A percentile compares a stretch with the other conserved stretches of the same genome.
Evolutionary conservation across 805 yeast genomes (phyloP).

Genomic region (Cyberlindnera veronae): DNA sequence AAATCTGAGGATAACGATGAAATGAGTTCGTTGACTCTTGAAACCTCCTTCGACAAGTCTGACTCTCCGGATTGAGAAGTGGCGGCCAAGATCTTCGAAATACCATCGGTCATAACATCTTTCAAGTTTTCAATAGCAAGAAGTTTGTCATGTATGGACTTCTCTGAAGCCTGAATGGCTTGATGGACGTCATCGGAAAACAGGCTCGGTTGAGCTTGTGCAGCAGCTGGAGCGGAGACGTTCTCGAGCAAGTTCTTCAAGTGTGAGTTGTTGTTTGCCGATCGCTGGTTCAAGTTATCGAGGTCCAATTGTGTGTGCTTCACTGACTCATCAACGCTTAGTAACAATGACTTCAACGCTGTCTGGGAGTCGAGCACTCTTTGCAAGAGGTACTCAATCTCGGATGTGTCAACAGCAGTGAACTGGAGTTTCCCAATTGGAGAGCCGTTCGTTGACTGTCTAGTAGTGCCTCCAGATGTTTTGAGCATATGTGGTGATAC

Average conservation of each 20-base stretch:
- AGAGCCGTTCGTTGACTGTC: conserved; percentile 9
- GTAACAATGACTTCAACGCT: conserved; percentile 30
- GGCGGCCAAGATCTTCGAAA: not conserved
- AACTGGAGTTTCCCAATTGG: conserved; percentile 25
- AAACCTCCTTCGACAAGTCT: not conserved
- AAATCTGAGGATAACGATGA: not conserved
- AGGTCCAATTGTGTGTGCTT: conserved; percentile 28
- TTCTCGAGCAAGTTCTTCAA: conserved; percentile 26
- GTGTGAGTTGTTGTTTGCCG: conserved; percentile 27
- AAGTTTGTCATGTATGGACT: not conserved
- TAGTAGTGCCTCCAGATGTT: conserved; percentile 16
- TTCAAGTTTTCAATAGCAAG: not conserved
- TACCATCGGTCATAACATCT: not conserved
- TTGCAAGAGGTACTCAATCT: conserved; percentile 27
- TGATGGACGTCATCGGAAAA: not conserved
- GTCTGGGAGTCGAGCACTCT: conserved; percentile 29
- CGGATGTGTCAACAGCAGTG: conserved; percentile 17
- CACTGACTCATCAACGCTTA: conserved; percentile 24
- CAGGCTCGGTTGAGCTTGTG: not conserved
- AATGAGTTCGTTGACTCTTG: not conserved
- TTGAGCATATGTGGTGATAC: conserved; percentile 36
- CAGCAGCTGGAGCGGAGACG: conserved; percentile 9
- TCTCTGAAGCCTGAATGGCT: not conserved
- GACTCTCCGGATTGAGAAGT: not conserved
- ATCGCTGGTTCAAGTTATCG: conserved; percentile 26